Base-by-base conservation (phyloP, 768 basidiomycete species). In the Trametes gibbosa region DNA sequence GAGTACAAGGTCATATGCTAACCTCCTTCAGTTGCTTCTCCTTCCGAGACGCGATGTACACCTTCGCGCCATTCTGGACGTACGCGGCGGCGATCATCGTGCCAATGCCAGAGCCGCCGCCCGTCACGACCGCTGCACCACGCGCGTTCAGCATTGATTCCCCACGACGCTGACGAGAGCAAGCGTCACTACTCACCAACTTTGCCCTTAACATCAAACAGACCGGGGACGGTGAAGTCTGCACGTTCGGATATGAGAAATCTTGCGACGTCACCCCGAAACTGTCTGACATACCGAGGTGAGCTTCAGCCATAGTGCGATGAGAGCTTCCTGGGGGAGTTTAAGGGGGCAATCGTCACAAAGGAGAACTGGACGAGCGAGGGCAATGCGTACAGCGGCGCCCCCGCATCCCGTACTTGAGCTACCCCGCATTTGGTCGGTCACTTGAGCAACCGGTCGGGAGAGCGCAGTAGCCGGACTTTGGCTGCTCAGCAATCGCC, bases 21-120 rank as follows among this genome's bases (percentile, higher is more conserved):
- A 87, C 90, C 79, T 89, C 82, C 74, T 88, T 84, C 57, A 95
- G 78, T 65, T 88, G 87, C 19, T 77, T 70, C 74, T 91, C 89
- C 69, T 92, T 94, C 55, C 93, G 79, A 12, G 90, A 86, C 14
- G 93, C 92, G 64, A 95, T 93, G 74, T 95, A 94, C 41, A 96
- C 93, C 65, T 84, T 87, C 34, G 87, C 90, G 13, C 93, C 93
- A 66, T 95, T 94, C 73, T 87, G 83, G 1, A 87, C 89, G 65
- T 92, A 87, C 1, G 89, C 86, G 0, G 84, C 76, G 23, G 93
- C 91, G 65, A 95, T 92, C 82, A 91, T 87, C 67, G 83, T 85
- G 8, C 92, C 92, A 45, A 95, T 83, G 1, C 92, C 92, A 40
- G 87, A 87, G 48, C 89, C 84, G 21, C 92, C 92, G 2, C 92